phyloP scores from a whole-genome alignment of 1,139 yeast species.

The Lodderomyces metapsilosis region DNA sequence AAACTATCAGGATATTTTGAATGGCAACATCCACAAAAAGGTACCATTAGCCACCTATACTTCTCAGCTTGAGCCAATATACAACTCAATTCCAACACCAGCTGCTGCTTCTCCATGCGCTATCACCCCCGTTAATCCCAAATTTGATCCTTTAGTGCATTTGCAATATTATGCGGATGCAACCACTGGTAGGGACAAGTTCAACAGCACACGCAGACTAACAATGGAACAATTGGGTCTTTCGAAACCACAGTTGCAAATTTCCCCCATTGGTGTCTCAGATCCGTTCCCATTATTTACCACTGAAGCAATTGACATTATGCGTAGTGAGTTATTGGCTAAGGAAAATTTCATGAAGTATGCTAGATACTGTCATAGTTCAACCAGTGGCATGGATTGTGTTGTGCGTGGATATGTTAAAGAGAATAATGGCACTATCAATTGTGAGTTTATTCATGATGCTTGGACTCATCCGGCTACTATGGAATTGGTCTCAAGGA shows the following conservation, averaged over 20 bases:
- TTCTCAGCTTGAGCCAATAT: constrained; percentile 6
- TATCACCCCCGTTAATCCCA: constrained; percentile 2
- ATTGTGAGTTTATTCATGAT: constrained; percentile 44
- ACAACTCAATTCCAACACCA: constrained; percentile 1
- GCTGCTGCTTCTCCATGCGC: not conserved
- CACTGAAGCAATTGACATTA: constrained; percentile 52
- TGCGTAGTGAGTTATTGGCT: constrained; percentile 50
- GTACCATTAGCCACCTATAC: constrained; percentile 9
- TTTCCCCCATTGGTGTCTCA: constrained; percentile 50
- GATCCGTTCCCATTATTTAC: constrained; percentile 60
- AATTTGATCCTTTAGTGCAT: constrained; percentile 47
- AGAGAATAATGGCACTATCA: constrained; percentile 20
- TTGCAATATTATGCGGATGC: constrained; percentile 33
- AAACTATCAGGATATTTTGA: constrained; percentile 8
- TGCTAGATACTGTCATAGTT: constrained; percentile 37
- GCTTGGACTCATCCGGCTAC: constrained; percentile 62
- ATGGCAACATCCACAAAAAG: constrained; percentile 10
- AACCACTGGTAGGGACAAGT: constrained; percentile 24
- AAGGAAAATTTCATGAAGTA: constrained; percentile 43
- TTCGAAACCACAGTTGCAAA: constrained; percentile 30
- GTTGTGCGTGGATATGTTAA: constrained; percentile 49
- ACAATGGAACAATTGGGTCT: constrained; percentile 50
- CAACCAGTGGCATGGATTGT: constrained; percentile 48
- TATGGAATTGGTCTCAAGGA: constrained; percentile 43
- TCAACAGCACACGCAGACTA: constrained; percentile 32